These are phyloP conservation scores for Crithidia sp. DNA, from an alignment of 208 protist genomes.

Conservation along the genomic window DNA sequence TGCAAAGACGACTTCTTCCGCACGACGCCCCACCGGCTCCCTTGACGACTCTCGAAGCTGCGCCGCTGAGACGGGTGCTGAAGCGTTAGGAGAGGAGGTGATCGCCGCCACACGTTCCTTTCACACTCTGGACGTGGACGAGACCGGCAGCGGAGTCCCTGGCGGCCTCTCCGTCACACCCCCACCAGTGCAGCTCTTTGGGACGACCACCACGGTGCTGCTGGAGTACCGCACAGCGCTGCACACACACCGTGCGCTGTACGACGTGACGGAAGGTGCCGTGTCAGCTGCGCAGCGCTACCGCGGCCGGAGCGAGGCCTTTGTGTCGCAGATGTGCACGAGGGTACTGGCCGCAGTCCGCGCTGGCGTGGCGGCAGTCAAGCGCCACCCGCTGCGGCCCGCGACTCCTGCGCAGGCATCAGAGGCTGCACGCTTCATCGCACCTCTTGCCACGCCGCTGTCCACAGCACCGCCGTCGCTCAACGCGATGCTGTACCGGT, in stretches of 20 bases:
- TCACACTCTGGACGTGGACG: neutral
- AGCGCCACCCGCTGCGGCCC: slow-evolving; percentile 18
- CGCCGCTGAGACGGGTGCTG: neutral
- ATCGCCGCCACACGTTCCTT: slow-evolving; percentile 9
- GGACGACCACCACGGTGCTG: slow-evolving; percentile 20
- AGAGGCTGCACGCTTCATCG: slow-evolving; percentile 1
- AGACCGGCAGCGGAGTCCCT: neutral
- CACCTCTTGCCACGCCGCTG: neutral
- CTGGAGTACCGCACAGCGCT: slow-evolving; percentile 35
- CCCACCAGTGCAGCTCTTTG: slow-evolving; percentile 32
- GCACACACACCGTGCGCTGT: slow-evolving; percentile 22
- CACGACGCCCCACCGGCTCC: neutral
- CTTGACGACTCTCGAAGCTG: neutral
- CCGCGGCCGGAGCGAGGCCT: slow-evolving; percentile 21
- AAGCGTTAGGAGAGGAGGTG: neutral
- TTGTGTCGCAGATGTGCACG: slow-evolving; percentile 29
- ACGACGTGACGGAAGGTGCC: slow-evolving; percentile 28
- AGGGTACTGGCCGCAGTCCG: slow-evolving; percentile 27
- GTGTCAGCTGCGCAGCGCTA: slow-evolving; percentile 30
- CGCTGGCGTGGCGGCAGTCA: slow-evolving; percentile 28
- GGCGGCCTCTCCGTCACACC: neutral
- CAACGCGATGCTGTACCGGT: slow-evolving; percentile 34
- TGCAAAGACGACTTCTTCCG: too few relatives aligned
- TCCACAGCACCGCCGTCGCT: slow-evolving; percentile 6
- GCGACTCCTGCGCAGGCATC: neutral